phyloP scores from a whole-genome alignment of 371 early-diverging fungal genomes.

The Rhizopus delemar region DNA sequence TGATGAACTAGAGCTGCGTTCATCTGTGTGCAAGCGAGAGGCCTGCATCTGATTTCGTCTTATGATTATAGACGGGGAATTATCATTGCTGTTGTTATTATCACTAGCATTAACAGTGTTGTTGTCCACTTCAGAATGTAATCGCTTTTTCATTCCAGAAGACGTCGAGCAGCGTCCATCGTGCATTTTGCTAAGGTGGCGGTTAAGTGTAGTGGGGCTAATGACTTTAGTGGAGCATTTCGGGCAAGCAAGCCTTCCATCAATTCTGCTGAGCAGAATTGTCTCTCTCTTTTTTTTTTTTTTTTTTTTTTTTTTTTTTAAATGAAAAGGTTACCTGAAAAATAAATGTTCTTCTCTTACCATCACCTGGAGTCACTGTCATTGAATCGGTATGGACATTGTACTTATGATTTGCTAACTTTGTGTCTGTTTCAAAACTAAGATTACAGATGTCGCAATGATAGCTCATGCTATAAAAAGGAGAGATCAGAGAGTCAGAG shows the following conservation, averaged over 20 bases:
- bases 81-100: slow-evolving; percentile 10
- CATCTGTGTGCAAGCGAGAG: slow-evolving; percentile 7
- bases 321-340: slow-evolving; percentile 1
- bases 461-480: slow-evolving; percentile 2
- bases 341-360: slow-evolving; percentile 8
- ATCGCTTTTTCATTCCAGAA: slow-evolving; percentile 10
- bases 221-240: slow-evolving; percentile 10
- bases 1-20: slow-evolving; percentile 13
- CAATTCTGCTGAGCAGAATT: slow-evolving; percentile 10
- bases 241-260: slow-evolving; percentile 14
- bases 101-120: slow-evolving; percentile 5
- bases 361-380: slow-evolving; percentile 5
- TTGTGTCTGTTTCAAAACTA: slow-evolving; percentile 12
- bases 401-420: slow-evolving; percentile 16
- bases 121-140: slow-evolving; percentile 9
- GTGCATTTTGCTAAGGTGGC: slow-evolving; percentile 9
- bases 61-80: background rate
- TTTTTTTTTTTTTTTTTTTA: slow-evolving; percentile 9
- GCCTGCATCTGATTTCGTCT: slow-evolving; percentile 2
- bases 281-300: slow-evolving; percentile 5
- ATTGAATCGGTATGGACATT: slow-evolving; percentile 8
- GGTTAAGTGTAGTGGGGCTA: slow-evolving; percentile 13
- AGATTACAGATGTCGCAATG: slow-evolving; percentile 8
- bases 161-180: slow-evolving; percentile 3
- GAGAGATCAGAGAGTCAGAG: too few species aligned